Base-by-base conservation (phyloP, 2,329 filamentous ascomycete species). In the Talaromyces sp. region DNA sequence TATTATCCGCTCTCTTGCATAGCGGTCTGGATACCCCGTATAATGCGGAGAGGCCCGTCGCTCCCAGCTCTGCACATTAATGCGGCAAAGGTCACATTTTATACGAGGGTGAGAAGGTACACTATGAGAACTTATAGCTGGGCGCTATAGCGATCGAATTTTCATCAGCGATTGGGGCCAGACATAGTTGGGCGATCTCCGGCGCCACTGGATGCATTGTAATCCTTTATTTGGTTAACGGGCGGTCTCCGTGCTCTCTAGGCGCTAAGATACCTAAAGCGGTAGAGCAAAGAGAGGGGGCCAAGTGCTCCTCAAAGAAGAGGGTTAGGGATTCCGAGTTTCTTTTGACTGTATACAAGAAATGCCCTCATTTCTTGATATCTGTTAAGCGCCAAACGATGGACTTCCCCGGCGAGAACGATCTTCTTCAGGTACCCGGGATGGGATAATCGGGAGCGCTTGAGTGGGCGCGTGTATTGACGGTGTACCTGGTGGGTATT, bases 391-490 rank as follows among this genome's bases (percentile, higher is more conserved):
- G n/a, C n/a, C n/a, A n/a, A n/a, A n/a, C n/a, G n/a, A n/a, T n/a
- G n/a, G n/a, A n/a, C n/a, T n/a, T n/a, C n/a, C n/a, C n/a, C n/a
- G n/a, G 24, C 4, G 24, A 27, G 24, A 27, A 9, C 24, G 47
- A 33, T 49, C n/a, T 40, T 39, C 16, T 39, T 52, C 49, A 52
- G 42, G 40, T 53, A 56, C 49, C 45, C 47, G 46, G 37, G 20
- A 22, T n/a, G 33, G 39, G 42, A 44, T 39, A 35, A 19, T 32
- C 16, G 24, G 24, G 9, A 29, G 45, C 55, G 47, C 42, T 48
- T 42, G 37, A 27, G 40, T 24, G 14, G 22, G 29, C 45, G 30
- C n/a, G 22, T 33, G 51, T 51, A 56, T 58, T 48, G 56, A 41
- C 30, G 32, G 41, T 49, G 24, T 27, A 27, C 24, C 24, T 27